Conservation (phyloP, 2,329 filamentous ascomycete species). For the Pyrenochaeta sp. region DNA sequence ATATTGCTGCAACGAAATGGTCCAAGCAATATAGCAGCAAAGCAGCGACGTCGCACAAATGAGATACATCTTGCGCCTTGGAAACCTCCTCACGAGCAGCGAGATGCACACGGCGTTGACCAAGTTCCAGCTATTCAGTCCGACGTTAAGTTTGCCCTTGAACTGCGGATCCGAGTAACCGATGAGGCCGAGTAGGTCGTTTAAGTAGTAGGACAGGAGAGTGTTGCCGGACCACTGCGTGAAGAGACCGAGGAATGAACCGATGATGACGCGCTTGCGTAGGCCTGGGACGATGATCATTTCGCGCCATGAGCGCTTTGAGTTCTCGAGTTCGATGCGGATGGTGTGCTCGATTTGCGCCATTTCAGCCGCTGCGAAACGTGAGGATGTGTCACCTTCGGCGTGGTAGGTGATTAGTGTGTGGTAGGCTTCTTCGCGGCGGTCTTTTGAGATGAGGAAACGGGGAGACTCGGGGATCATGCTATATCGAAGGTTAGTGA, state of each 20-base stretch:
- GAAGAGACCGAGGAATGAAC: constrained; percentile 70
- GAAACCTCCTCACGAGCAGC: constrained; percentile 63
- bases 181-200: constrained; percentile 66
- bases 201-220: constrained; percentile 70
- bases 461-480: constrained; percentile 70
- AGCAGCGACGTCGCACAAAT: constrained; percentile 45
- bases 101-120: constrained; percentile 64
- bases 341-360: constrained; percentile 72
- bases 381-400: constrained; percentile 65
- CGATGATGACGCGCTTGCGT: constrained; percentile 68
- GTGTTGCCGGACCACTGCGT: constrained; percentile 72
- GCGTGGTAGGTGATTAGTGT: constrained; percentile 70
- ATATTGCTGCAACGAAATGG: constrained; percentile 62
- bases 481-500: background rate
- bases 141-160: constrained; percentile 56
- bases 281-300: constrained; percentile 70
- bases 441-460: constrained; percentile 70
- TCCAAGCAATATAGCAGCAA: constrained; percentile 47
- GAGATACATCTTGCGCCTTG: constrained; percentile 65
- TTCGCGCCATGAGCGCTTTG: constrained; percentile 64
- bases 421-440: constrained; percentile 66
- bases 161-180: constrained; percentile 60
- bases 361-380: constrained; percentile 71
- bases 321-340: constrained; percentile 61
- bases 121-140: constrained; percentile 68